A percentile compares a stretch with the other conserved stretches of the same genome.
These are phyloP conservation scores for Leccinum fibrillosum DNA, from an alignment of 768 basidiomycete species.

Conservation along the genomic window DNA sequence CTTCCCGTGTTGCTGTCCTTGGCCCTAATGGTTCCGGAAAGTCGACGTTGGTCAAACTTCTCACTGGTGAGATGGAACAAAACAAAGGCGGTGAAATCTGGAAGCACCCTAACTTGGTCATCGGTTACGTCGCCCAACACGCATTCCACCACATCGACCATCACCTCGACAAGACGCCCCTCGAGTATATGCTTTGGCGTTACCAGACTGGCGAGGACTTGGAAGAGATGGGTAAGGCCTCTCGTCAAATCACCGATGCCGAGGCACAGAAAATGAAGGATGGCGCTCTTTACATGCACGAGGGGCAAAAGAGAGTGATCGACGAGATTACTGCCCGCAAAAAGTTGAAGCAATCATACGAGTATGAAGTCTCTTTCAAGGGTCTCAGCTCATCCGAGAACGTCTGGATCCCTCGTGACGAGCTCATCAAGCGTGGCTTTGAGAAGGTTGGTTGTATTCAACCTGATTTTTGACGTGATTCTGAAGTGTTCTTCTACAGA, in stretches of 20 bases:
- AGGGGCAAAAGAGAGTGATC: slow-evolving; percentile 93
- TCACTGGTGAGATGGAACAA: slow-evolving; percentile 94
- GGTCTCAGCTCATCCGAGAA: slow-evolving; percentile 94
- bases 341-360: slow-evolving; percentile 99
- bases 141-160: slow-evolving; percentile 99
- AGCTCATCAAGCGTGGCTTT: slow-evolving; percentile 96
- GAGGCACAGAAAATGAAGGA: slow-evolving; percentile 97
- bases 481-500: slow-evolving; percentile 41
- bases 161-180: slow-evolving; percentile 97
- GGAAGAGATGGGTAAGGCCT: slow-evolving; percentile 94
- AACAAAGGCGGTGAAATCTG: slow-evolving; percentile 97
- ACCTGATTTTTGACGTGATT: background rate
- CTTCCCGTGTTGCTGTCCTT: slow-evolving; percentile 96
- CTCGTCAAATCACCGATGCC: slow-evolving; percentile 80
- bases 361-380: slow-evolving; percentile 98
- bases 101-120: slow-evolving; percentile 99
- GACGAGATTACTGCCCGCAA: slow-evolving; percentile 89
- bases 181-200: slow-evolving; percentile 99
- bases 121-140: slow-evolving; percentile 98
- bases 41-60: slow-evolving; percentile 93
- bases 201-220: slow-evolving; percentile 99
- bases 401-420: slow-evolving; percentile 95
- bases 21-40: slow-evolving; percentile 99
- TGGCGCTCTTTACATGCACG: slow-evolving; percentile 77
- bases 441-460: slow-evolving; percentile 62